These are phyloP conservation scores for Coelastrella sp. DNA, from an alignment of 139 green algal species.

Conservation along the genomic window DNA sequence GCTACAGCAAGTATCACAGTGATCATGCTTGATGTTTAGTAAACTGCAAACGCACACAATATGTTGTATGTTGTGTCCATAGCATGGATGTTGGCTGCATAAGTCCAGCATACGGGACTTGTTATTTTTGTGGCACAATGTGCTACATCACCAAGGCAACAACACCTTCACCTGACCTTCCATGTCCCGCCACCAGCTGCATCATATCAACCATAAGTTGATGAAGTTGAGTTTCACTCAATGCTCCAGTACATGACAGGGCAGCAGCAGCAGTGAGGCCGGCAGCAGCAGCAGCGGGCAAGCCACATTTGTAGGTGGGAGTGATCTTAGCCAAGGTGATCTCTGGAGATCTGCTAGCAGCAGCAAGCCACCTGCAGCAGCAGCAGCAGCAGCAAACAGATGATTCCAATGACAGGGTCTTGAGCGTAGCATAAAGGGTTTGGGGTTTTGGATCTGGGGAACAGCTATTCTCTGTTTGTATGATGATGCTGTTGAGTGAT, in stretches of 20 bases:
- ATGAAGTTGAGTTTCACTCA: background rate
- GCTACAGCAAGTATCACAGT: too few species aligned
- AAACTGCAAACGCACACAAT: too few species aligned
- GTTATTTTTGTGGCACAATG: background rate
- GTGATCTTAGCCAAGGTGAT: background rate
- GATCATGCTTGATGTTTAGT: too few species aligned
- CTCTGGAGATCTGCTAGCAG: background rate
- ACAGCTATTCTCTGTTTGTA: too few species aligned
- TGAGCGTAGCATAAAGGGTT: too few species aligned
- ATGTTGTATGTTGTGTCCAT: too few species aligned
- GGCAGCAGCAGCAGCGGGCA: slow-evolving; percentile 43
- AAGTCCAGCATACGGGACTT: background rate
- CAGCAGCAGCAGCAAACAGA: too few species aligned
- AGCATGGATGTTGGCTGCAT: background rate
- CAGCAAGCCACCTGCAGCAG: background rate
- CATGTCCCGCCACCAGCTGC: background rate
- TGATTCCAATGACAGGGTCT: too few species aligned
- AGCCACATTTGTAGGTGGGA: background rate
- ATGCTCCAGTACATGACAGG: background rate
- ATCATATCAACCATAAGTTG: background rate
- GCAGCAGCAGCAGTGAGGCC: slow-evolving; percentile 44
- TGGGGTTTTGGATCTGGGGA: too few species aligned
- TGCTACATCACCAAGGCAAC: background rate
- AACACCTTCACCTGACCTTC: background rate
- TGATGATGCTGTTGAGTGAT: too few species aligned